Percentiles rank a stretch among this genome's conserved stretches.
Evolutionary conservation across 805 yeast genomes (phyloP).

Genomic region (Candida palmyrensis): DNA sequence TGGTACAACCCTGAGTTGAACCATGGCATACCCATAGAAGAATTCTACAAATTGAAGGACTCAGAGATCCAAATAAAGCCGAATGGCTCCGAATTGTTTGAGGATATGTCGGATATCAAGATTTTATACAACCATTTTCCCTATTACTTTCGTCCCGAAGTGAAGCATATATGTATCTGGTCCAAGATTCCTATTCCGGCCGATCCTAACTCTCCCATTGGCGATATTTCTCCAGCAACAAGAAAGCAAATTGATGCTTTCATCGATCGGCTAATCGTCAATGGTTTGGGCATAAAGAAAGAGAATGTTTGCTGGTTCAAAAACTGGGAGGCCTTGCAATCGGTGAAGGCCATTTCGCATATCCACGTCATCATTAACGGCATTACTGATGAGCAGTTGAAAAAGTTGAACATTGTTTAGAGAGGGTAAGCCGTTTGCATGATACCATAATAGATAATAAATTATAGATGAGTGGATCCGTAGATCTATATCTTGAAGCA

Average conservation of each 20-base stretch:
- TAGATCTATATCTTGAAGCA: no score
- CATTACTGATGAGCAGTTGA: slow-evolving; percentile 19
- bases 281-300: slow-evolving; percentile 33
- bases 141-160: slow-evolving; percentile 48
- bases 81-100: slow-evolving; percentile 36
- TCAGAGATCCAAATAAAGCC: slow-evolving; percentile 16
- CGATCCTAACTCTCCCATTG: slow-evolving; percentile 45
- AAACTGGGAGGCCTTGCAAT: slow-evolving; percentile 66
- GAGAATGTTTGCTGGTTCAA: slow-evolving; percentile 59
- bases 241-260: slow-evolving; percentile 40
- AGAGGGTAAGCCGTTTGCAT: no score
- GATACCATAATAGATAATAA: no score
- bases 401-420: slow-evolving; percentile 2
- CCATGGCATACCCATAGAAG: slow-evolving; percentile 14
- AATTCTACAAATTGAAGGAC: slow-evolving; percentile 11
- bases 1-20: slow-evolving; percentile 41
- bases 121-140: slow-evolving; percentile 61
- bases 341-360: slow-evolving; percentile 63
- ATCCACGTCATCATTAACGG: slow-evolving; percentile 57
- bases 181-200: slow-evolving; percentile 50
- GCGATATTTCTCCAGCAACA: slow-evolving; percentile 44
- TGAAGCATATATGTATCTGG: slow-evolving; percentile 65
- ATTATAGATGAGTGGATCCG: no score
- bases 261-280: slow-evolving; percentile 45
- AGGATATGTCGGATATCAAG: slow-evolving; percentile 36